Percentiles rank a stretch among this genome's conserved stretches.
Evolutionary conservation across 1,284 basidiomycete genomes (phyloP).

Genomic region (Hymenochaete sp.): DNA sequence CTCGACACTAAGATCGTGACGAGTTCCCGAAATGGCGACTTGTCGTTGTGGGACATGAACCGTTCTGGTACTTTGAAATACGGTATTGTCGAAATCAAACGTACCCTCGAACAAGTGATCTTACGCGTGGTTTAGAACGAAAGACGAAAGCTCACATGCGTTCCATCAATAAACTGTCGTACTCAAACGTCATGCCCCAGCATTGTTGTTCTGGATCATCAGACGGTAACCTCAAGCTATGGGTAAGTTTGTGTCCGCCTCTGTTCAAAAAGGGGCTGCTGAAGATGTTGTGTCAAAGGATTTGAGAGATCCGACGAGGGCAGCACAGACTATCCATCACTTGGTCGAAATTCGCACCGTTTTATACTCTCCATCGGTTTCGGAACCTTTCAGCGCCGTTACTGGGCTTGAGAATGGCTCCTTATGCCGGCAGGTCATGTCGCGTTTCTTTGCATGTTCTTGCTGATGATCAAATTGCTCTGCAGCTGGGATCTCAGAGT

Average conservation of each 20-base stretch:
- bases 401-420: conserved; percentile 77
- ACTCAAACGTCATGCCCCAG: conserved; percentile 51
- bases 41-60: conserved; percentile 79
- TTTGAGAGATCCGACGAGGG: conserved; percentile 60
- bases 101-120: conserved; percentile 14
- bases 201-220: conserved; percentile 77
- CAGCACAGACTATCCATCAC: conserved; percentile 66
- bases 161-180: conserved; percentile 66
- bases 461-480: conserved; percentile 1
- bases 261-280: not conserved
- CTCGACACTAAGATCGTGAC: conserved; percentile 77
- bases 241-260: conserved; percentile 46
- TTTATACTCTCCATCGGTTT: conserved; percentile 59
- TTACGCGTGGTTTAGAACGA: conserved; percentile 39
- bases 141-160: conserved; percentile 68
- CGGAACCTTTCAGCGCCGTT: conserved; percentile 60
- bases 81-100: conserved; percentile 36
- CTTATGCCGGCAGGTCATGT: conserved; percentile 39
- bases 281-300: conserved; percentile 42
- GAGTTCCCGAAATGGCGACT: conserved; percentile 74
- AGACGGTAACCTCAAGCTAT: conserved; percentile 75
- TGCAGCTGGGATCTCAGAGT: conserved; percentile 72
- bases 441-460: no score
- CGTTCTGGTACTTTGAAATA: conserved; percentile 60
- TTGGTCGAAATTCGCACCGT: conserved; percentile 64